Conservation (phyloP, 768 basidiomycete genomes). For the Pisolithus orientalis region DNA sequence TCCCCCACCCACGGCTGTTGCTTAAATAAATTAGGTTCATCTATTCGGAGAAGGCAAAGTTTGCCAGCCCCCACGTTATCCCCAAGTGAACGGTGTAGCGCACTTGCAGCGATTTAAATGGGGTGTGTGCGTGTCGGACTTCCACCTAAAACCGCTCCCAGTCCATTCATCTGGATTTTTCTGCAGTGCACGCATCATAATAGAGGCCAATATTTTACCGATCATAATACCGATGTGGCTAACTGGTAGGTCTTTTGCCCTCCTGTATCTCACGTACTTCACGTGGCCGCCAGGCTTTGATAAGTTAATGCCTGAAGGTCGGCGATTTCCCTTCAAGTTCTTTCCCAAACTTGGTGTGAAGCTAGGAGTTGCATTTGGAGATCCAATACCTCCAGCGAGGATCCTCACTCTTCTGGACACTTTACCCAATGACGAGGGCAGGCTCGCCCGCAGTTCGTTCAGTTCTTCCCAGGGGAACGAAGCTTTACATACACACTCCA, state of each 20-base stretch:
- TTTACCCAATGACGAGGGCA: background rate
- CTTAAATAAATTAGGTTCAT: constrained; percentile 57
- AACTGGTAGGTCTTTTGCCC: constrained; percentile 42
- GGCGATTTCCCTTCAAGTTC: constrained; percentile 67
- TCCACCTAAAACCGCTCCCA: constrained; percentile 1
- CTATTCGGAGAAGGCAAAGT: constrained; percentile 88
- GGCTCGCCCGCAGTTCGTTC: background rate
- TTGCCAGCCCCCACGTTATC: constrained; percentile 60
- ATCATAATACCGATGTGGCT: constrained; percentile 92
- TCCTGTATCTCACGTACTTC: background rate
- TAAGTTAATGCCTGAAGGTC: constrained; percentile 83
- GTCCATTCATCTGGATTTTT: background rate
- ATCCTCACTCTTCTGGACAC: constrained; percentile 22
- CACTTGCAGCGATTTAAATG: constrained; percentile 82
- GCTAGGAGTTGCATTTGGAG: constrained; percentile 75
- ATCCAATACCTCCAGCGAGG: constrained; percentile 50
- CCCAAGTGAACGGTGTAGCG: constrained; percentile 35
- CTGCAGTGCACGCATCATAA: constrained; percentile 75
- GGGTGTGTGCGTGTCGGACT: constrained; percentile 69
- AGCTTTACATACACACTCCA: background rate
- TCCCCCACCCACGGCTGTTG: background rate
- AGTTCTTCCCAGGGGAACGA: background rate
- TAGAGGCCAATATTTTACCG: constrained; percentile 59
- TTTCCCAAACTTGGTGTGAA: constrained; percentile 55
- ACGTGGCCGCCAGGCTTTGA: constrained; percentile 56